These are phyloP conservation scores for Sporobolomyces phaffii DNA, from an alignment of 768 basidiomycete genomes.

Conservation along the genomic window DNA sequence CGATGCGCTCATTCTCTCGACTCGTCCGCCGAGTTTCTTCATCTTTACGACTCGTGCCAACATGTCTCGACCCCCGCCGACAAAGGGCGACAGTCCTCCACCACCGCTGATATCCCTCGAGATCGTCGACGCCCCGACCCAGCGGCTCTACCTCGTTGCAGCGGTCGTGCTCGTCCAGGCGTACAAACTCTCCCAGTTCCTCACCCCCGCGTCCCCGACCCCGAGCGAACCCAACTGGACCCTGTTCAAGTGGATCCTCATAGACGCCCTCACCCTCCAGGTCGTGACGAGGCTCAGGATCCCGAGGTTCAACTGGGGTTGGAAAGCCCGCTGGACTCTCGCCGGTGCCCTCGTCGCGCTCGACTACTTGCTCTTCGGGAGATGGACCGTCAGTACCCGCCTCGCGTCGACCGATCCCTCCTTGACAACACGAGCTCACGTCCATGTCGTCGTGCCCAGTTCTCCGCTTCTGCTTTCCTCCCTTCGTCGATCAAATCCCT, in stretches of 20 bases:
- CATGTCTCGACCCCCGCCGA: constrained; percentile 45
- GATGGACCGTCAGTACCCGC: constrained; percentile 23
- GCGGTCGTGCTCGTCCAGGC: constrained; percentile 25
- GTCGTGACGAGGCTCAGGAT: constrained; percentile 12
- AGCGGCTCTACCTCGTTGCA: constrained; percentile 29
- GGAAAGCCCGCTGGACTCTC: constrained; percentile 7
- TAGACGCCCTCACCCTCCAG: constrained; percentile 5
- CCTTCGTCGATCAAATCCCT: constrained; percentile 23
- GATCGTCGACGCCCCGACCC: constrained; percentile 23
- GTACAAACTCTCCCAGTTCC: constrained; percentile 26
- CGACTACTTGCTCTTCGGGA: constrained; percentile 29
- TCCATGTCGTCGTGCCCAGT: background rate
- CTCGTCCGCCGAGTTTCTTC: background rate
- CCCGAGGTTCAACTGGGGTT: constrained; percentile 28
- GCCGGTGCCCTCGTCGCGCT: background rate
- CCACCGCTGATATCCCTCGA: constrained; percentile 12
- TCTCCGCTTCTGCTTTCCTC: constrained; percentile 20
- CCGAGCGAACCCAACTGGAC: background rate
- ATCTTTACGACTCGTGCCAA: background rate
- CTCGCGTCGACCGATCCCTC: background rate
- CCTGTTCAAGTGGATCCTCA: constrained; percentile 21
- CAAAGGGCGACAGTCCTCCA: background rate
- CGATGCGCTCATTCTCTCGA: background rate
- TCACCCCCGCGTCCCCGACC: background rate
- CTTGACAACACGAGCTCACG: too few species aligned